Percentiles rank a stretch among this genome's conserved stretches.
Conservation (phyloP, 805 yeast species). For the Starmerella ratchasimensis region DNA sequence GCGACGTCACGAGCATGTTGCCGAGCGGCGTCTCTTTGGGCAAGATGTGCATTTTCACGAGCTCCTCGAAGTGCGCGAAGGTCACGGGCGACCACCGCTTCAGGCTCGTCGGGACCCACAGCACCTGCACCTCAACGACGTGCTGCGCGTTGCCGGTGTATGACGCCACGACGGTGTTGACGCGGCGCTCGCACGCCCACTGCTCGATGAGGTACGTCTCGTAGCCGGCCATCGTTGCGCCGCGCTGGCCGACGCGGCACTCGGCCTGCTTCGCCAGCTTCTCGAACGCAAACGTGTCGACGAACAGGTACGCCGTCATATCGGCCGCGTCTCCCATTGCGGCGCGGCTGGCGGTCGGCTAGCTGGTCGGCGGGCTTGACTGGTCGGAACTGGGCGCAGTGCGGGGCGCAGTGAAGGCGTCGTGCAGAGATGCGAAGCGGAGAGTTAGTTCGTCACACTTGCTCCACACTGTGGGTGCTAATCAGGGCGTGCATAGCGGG, state of each 20-base stretch:
- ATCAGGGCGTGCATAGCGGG: too few species aligned
- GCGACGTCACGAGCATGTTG: slow-evolving; percentile 60
- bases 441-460: too few species aligned
- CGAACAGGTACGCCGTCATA: slow-evolving; percentile 22
- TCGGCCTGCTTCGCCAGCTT: slow-evolving; percentile 21
- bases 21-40: slow-evolving; percentile 52
- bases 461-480: too few species aligned
- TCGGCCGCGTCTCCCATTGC: too few species aligned
- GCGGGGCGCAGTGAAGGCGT: too few species aligned
- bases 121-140: slow-evolving; percentile 44
- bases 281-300: slow-evolving; percentile 23
- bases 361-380: too few species aligned
- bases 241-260: slow-evolving; percentile 28
- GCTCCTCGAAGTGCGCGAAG: slow-evolving; percentile 48
- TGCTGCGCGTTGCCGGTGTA: slow-evolving; percentile 77
- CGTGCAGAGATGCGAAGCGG: too few species aligned
- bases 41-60: slow-evolving; percentile 51
- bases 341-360: too few species aligned
- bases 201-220: slow-evolving; percentile 90
- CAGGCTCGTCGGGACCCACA: slow-evolving; percentile 37
- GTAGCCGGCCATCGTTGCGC: slow-evolving; percentile 49
- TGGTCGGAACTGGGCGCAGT: too few species aligned
- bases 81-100: slow-evolving; percentile 39
- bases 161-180: slow-evolving; percentile 57
- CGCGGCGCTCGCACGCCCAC: slow-evolving; percentile 67